These are phyloP conservation scores for Erythrophleum fordii DNA, from an alignment of 306 rosid species.

Conservation along the genomic window DNA sequence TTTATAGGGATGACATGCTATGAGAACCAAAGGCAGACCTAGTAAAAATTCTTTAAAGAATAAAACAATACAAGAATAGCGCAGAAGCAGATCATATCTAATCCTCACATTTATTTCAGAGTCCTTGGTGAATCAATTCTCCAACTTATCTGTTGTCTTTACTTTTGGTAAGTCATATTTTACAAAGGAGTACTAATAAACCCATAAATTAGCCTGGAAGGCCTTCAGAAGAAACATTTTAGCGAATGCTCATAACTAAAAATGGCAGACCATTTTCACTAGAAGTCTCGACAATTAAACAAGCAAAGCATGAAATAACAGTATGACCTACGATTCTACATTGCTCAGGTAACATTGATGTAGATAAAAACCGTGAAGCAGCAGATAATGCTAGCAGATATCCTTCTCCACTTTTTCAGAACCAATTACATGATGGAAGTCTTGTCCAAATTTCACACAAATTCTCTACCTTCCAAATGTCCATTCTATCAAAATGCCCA, in stretches of 20 bases:
- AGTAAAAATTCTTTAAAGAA: constrained; percentile 23
- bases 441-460: constrained; percentile 20
- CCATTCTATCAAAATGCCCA: constrained; percentile 13
- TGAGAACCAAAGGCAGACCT: constrained; percentile 27
- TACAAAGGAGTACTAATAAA: not conserved
- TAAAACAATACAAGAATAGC: not conserved
- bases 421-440: constrained; percentile 17
- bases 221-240: constrained; percentile 6
- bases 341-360: constrained; percentile 1
- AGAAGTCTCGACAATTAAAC: constrained; percentile 23
- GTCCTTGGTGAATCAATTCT: constrained; percentile 9
- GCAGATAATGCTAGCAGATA: constrained; percentile 7
- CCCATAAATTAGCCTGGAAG: constrained; percentile 11
- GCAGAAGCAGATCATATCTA: constrained; percentile 25
- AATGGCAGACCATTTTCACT: constrained; percentile 15
- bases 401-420: constrained; percentile 28
- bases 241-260: constrained; percentile 9
- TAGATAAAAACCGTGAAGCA: not conserved
- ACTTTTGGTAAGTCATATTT: not conserved
- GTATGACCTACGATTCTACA: not conserved
- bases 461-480: constrained; percentile 25
- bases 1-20: constrained; percentile 15
- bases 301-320: not conserved
- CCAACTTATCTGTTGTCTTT: not conserved
- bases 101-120: constrained; percentile 15